Evolutionary conservation across 257 asterid species (phyloP).

Genomic region (Nicotiana knightiana): DNA sequence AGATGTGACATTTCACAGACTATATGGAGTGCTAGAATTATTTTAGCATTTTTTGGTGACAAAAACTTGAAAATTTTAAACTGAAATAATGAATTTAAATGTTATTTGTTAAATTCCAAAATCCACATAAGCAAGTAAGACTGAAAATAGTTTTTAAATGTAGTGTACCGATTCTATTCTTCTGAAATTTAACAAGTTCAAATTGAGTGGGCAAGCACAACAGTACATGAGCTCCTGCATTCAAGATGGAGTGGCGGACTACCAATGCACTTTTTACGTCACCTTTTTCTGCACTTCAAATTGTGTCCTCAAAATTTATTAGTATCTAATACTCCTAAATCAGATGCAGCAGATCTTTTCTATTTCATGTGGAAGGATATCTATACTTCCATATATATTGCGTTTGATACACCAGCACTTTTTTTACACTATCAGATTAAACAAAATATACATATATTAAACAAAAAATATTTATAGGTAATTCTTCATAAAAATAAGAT

Average conservation of each 20-base stretch:
- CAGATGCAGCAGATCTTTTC: neutral
- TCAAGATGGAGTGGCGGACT: conserved; percentile 3
- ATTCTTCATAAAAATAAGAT: too few relatives aligned
- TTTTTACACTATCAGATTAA: too few relatives aligned
- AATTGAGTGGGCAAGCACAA: conserved; percentile 5
- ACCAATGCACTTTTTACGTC: neutral
- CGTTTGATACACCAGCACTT: too few relatives aligned
- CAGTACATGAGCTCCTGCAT: conserved; percentile 1
- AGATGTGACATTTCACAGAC: neutral
- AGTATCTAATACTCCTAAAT: neutral
- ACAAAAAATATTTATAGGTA: too few relatives aligned
- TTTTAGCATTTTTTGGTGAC: neutral
- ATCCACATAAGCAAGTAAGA: neutral
- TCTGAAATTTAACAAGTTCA: neutral
- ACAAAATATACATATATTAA: too few relatives aligned
- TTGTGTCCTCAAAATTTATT: neutral
- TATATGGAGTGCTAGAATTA: neutral
- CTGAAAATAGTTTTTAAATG: neutral
- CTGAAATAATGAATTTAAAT: neutral
- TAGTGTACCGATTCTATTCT: neutral
- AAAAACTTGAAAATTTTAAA: neutral
- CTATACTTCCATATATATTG: neutral
- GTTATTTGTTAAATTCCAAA: neutral
- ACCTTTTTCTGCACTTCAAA: neutral
- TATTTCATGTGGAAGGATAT: neutral